Evolutionary conservation across 495 filamentous ascomycete species (phyloP), one percentile per base, ranked within the genome.

Genomic region (Xylaria grammica): DNA sequence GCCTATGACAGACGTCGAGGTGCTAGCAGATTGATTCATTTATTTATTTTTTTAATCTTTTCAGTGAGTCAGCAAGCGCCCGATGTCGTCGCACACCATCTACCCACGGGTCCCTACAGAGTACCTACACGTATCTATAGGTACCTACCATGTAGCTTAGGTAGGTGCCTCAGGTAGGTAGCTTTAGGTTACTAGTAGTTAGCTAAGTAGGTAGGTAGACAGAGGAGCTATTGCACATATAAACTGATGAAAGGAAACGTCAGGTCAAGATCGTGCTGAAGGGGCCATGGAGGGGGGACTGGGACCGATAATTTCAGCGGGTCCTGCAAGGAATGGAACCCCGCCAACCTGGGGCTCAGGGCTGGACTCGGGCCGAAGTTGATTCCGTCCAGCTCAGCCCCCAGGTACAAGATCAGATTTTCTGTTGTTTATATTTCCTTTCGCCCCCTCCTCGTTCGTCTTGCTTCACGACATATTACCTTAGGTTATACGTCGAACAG

Each of bases 51-150:
- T 17, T 42, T n/a, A n/a, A 42, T 17, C 13, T 42, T 11, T 19
- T 57, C 26, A 63, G 48, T 63, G 61, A 63, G 51, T 63, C 61
- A 63, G 56, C 36, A 46, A 40, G 51, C 61, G 51, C n/a, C 61
- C 61, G 61, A 63, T 63, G 32, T 40, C 24, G 29, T 48, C 13
- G 34, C 51, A 15, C 19, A 38, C 32, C 34, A 6, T 5, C 6
- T 11, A 36, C 34, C 6, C 34, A 36, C n/a, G n/a, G n/a, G n/a
- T n/a, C n/a, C n/a, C n/a, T 36, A 11, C 19, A 54, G 19, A n/a
- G 27, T 19, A 32, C 50, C 50, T 34, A 22, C 22, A 51, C 49
- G 27, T 50, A 46, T 19, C 42, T 45, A 45, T 42, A 48, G 20
- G 26, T 24, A 26, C 45, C 26, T 26, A 36, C 34, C 6, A 6